A percentile compares a stretch with the other conserved stretches of the same genome.
These are phyloP conservation scores for Castanea mollissima DNA, from an alignment of 306 rosid species.

Conservation along the genomic window DNA sequence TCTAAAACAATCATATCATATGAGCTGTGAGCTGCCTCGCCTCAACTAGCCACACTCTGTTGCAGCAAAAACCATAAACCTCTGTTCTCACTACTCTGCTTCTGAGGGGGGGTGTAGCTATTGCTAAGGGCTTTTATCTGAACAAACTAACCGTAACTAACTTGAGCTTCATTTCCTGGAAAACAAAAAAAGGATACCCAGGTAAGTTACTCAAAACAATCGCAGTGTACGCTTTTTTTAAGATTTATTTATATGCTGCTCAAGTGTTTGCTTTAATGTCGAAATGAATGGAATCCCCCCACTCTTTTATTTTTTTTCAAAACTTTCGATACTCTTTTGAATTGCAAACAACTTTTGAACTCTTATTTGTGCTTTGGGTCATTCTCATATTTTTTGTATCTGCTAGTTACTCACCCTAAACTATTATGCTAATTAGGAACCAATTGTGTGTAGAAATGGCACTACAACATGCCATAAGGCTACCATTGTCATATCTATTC, in stretches of 20 bases:
- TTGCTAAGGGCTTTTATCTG: not conserved
- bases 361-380: not conserved
- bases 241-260: too few species aligned
- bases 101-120: too few species aligned
- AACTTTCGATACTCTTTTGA: not conserved
- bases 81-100: too few species aligned
- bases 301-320: not conserved
- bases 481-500: conserved; percentile 26
- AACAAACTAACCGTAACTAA: not conserved
- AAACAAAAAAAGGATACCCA: not conserved
- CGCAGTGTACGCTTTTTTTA: too few species aligned
- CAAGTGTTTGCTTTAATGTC: not conserved
- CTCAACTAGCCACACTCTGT: too few species aligned
- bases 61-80: too few species aligned
- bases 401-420: too few species aligned
- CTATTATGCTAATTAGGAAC: not conserved
- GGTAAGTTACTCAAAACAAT: not conserved
- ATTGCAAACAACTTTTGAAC: too few species aligned
- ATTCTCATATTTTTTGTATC: not conserved
- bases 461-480: conserved; percentile 27
- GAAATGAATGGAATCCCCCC: not conserved
- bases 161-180: not conserved
- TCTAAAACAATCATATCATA: too few species aligned
- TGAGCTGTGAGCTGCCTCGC: too few species aligned
- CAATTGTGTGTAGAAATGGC: conserved; percentile 44